Conservation (phyloP, 2,329 filamentous ascomycete genomes). For the Botryotinia convoluta region DNA sequence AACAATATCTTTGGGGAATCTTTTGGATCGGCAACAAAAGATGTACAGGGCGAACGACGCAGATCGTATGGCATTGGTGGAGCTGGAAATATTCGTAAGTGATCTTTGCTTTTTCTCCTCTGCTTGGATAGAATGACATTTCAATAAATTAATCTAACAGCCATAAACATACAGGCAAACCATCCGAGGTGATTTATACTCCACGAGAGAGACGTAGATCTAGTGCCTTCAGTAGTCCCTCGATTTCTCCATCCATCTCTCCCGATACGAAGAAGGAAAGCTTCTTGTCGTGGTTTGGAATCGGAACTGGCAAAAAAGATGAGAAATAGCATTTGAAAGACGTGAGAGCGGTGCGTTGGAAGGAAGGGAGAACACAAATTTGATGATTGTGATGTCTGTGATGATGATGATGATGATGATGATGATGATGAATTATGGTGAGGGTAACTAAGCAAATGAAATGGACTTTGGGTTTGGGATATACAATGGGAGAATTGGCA, state of each 20-base stretch:
- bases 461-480: neutral
- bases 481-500: neutral
- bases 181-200: conserved; percentile 35
- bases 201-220: conserved; percentile 24
- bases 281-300: conserved; percentile 14
- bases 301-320: neutral
- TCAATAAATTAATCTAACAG: neutral
- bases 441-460: neutral
- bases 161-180: conserved; percentile 28
- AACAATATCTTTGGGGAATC: neutral
- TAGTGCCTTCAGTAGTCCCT: conserved; percentile 28
- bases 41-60: conserved; percentile 22
- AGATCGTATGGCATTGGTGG: conserved; percentile 38
- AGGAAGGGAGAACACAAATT: neutral
- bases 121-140: neutral
- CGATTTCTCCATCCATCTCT: conserved; percentile 21
- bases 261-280: conserved; percentile 25
- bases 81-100: conserved; percentile 37
- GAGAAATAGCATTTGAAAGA: neutral
- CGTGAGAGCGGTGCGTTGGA: neutral
- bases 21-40: neutral
- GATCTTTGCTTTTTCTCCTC: neutral
- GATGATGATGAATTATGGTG: neutral
- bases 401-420: neutral
- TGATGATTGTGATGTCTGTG: neutral